phyloP scores from a whole-genome alignment of 345 rosid genomes.

The Eucalyptus curtisii region DNA sequence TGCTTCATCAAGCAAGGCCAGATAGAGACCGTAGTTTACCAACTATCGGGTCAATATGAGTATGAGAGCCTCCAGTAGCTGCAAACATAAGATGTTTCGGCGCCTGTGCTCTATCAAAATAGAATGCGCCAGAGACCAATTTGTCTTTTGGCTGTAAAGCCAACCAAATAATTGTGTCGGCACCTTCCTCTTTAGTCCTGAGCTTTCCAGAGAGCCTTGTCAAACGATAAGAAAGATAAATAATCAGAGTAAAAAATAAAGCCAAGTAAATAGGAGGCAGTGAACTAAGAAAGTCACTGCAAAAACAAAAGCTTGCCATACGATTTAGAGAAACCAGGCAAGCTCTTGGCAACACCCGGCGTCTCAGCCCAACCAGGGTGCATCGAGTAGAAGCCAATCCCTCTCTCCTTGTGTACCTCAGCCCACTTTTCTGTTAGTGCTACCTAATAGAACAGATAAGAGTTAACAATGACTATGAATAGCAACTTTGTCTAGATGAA shows the following conservation, averaged over 20 bases:
- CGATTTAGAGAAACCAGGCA: conserved; percentile 51
- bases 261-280: neutral
- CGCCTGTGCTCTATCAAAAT: conserved; percentile 82
- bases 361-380: conserved; percentile 97
- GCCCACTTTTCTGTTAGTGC: conserved; percentile 80
- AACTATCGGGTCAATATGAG: conserved; percentile 29
- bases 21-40: conserved; percentile 38
- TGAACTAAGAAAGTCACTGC: neutral
- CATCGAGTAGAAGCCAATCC: conserved; percentile 81
- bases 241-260: neutral
- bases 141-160: conserved; percentile 78
- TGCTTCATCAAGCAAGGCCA: neutral
- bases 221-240: neutral
- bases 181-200: conserved; percentile 76
- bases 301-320: neutral
- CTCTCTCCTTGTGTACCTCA: conserved; percentile 51
- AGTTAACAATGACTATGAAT: neutral
- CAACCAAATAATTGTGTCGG: conserved; percentile 77
- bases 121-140: conserved; percentile 60
- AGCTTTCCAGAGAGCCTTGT: conserved; percentile 68
- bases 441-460: conserved; percentile 28
- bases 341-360: conserved; percentile 66
- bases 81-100: conserved; percentile 61
- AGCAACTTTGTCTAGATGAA: neutral
- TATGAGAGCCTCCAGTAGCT: conserved; percentile 50